phyloP scores from a whole-genome alignment of 768 basidiomycete genomes.

The Naganishia friedmannii region DNA sequence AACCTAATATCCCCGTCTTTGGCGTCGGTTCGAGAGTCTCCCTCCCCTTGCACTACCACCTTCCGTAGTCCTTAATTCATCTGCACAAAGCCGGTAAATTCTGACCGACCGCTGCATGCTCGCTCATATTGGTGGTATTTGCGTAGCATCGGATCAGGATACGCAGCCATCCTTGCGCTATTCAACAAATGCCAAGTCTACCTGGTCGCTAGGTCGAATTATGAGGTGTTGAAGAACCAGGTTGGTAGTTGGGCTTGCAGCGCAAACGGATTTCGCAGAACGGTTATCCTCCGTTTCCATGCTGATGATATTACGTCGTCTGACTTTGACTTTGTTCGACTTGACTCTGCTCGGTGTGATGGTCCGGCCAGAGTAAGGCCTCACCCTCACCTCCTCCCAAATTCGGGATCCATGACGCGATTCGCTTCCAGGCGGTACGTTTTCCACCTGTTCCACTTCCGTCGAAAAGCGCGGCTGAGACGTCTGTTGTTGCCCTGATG shows the following conservation, averaged over 20 bases:
- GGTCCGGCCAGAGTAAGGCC: conserved; percentile 25
- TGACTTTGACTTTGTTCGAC: too few species aligned
- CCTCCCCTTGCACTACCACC: background rate
- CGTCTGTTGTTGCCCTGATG: too few species aligned
- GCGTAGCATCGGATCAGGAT: conserved; percentile 46
- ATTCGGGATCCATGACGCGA: conserved; percentile 42
- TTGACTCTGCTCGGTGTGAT: background rate
- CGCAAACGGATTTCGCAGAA: background rate
- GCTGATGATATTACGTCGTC: too few species aligned
- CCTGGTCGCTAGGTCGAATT: conserved; percentile 48
- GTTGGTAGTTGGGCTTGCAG: background rate
- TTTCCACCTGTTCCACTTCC: too few species aligned
- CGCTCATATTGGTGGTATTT: too few species aligned
- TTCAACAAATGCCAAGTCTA: conserved; percentile 42
- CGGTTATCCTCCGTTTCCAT: too few species aligned
- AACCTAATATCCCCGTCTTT: conserved; percentile 38
- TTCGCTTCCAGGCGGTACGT: conserved; percentile 47
- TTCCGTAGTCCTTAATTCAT: too few species aligned
- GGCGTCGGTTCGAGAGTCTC: conserved; percentile 41
- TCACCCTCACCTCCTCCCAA: conserved; percentile 40
- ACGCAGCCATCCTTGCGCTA: conserved; percentile 46
- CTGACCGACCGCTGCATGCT: too few species aligned
- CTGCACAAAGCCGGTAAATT: too few species aligned
- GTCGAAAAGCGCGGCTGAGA: too few species aligned
- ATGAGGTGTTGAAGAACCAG: conserved; percentile 40